phyloP scores from a whole-genome alignment of 176 grass and related monocot genomes.

The Calamus simplicifolius region DNA sequence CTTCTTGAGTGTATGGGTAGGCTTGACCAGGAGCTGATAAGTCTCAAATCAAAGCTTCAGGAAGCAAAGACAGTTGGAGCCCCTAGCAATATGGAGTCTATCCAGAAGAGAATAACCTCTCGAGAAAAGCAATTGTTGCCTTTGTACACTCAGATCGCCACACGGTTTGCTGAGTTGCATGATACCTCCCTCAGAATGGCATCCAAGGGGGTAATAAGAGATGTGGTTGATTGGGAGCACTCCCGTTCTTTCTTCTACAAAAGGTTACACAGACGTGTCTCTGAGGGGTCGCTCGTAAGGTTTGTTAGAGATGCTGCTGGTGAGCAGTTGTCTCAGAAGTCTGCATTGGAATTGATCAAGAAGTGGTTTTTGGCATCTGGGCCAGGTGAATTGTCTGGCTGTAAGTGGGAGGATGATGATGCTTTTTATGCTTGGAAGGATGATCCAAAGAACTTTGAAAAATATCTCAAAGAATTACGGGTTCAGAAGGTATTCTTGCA shows the following conservation, averaged over 20 bases:
- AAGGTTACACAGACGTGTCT: constrained; percentile 65
- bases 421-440: constrained; percentile 87
- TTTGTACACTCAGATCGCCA: constrained; percentile 90
- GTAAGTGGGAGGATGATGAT: constrained; percentile 71
- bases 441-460: constrained; percentile 60
- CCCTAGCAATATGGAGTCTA: constrained; percentile 33
- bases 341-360: constrained; percentile 46
- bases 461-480: constrained; percentile 60
- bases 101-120: constrained; percentile 37
- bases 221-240: constrained; percentile 76
- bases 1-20: constrained; percentile 82
- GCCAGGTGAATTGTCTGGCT: constrained; percentile 12
- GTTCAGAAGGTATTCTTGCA: constrained; percentile 45
- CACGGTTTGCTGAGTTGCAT: constrained; percentile 85
- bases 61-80: constrained; percentile 34
- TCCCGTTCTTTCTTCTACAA: constrained; percentile 86
- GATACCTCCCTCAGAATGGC: constrained; percentile 88
- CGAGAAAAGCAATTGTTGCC: constrained; percentile 78
- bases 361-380: constrained; percentile 56
- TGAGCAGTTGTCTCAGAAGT: constrained; percentile 45
- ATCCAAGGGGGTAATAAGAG: constrained; percentile 73
- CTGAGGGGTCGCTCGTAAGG: constrained; percentile 55
- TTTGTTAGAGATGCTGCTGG: constrained; percentile 62
- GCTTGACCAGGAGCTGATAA: constrained; percentile 66
- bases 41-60: constrained; percentile 54